A percentile compares a stretch with the other conserved stretches of the same genome.
Conservation (phyloP, 768 basidiomycete genomes). For the Lentinula lateritia region DNA sequence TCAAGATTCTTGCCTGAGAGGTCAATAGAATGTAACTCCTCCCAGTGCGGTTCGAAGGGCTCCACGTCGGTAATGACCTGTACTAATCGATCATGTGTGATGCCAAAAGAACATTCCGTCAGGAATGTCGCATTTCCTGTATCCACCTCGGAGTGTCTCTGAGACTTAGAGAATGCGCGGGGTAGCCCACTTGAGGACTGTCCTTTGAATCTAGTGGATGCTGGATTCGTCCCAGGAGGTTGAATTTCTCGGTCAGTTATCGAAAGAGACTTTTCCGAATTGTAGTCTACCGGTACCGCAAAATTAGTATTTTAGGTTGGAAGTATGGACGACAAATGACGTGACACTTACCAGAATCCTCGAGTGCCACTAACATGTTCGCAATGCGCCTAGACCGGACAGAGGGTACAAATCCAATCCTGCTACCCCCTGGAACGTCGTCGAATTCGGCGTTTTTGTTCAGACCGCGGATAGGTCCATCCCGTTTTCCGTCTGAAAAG, state of each 20-base stretch:
- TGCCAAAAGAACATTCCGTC: constrained; percentile 95
- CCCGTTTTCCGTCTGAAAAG: constrained; percentile 91
- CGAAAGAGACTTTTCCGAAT: constrained; percentile 50
- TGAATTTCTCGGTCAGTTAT: constrained; percentile 45
- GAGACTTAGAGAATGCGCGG: constrained; percentile 42
- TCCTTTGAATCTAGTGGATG: constrained; percentile 26
- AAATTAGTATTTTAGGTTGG: constrained; percentile 4
- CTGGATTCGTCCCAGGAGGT: constrained; percentile 34
- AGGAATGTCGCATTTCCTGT: constrained; percentile 50
- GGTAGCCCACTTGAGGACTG: constrained; percentile 14
- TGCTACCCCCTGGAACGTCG: constrained; percentile 15
- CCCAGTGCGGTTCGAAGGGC: constrained; percentile 95
- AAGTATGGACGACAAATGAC: constrained; percentile 10
- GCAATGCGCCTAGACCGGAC: constrained; percentile 76
- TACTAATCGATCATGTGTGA: constrained; percentile 88
- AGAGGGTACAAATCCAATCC: constrained; percentile 43
- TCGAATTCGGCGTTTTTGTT: constrained; percentile 33
- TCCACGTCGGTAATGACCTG: constrained; percentile 92
- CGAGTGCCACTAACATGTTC: constrained; percentile 71
- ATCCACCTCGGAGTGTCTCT: constrained; percentile 14
- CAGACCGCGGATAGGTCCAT: constrained; percentile 80
- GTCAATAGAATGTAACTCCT: constrained; percentile 68
- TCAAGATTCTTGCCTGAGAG: constrained; percentile 69
- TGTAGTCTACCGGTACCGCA: constrained; percentile 10
- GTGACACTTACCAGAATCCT: constrained; percentile 52